Conservation (phyloP, 2,329 filamentous ascomycete genomes). For the Fusarium newnesense region DNA sequence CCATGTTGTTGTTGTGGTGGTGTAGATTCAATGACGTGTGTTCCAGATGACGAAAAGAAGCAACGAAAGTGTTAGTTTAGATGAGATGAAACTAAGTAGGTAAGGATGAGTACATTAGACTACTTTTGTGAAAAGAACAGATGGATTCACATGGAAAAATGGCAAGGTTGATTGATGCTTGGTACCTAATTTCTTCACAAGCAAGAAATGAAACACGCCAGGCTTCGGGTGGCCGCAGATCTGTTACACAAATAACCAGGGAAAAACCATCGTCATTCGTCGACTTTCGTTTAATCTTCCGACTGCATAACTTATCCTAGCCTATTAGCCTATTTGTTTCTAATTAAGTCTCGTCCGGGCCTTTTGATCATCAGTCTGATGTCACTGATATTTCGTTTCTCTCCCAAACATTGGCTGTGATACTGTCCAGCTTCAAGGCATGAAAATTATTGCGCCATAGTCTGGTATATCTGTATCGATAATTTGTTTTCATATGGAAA, state of each 20-base stretch:
- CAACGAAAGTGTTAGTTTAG: not conserved
- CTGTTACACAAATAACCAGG: slow-evolving; percentile 1
- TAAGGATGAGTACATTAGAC: not conserved
- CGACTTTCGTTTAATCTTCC: slow-evolving; percentile 11
- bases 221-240: slow-evolving; percentile 27
- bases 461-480: not conserved
- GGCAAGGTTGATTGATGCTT: slow-evolving; percentile 1
- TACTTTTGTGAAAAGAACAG: not conserved
- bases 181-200: slow-evolving; percentile 24
- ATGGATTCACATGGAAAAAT: slow-evolving; percentile 6
- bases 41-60: not conserved
- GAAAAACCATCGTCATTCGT: slow-evolving; percentile 5
- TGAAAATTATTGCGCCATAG: not conserved
- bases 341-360: not conserved
- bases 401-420: not conserved
- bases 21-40: not conserved
- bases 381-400: slow-evolving; percentile 4
- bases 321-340: slow-evolving; percentile 6
- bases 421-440: not conserved
- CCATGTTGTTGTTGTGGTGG: slow-evolving; percentile 25
- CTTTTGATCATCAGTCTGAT: slow-evolving; percentile 8
- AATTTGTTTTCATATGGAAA: not conserved
- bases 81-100: not conserved
- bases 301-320: slow-evolving; percentile 22
- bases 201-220: slow-evolving; percentile 30